Conservation (phyloP, 2,329 filamentous ascomycete species). For the Fusarium sp. region DNA sequence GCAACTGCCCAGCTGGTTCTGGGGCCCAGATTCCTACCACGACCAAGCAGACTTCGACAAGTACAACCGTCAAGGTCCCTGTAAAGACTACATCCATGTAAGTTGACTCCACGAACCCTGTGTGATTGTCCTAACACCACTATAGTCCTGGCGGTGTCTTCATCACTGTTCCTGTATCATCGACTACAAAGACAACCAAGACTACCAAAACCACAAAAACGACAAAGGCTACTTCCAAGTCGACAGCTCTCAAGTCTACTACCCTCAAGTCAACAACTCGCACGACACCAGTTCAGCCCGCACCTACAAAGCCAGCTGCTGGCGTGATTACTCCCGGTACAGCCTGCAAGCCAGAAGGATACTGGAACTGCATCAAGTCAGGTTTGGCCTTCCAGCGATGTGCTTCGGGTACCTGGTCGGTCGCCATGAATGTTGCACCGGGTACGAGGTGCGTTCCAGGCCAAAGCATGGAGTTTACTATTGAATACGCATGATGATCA, state of each 20-base stretch:
- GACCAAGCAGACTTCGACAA: conserved; percentile 14
- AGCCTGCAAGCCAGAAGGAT: conserved; percentile 48
- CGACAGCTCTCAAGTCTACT: conserved; percentile 3
- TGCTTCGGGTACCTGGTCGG: conserved; percentile 69
- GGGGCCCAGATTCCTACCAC: conserved; percentile 42
- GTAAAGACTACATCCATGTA: conserved; percentile 29
- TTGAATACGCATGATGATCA: conserved; percentile 32
- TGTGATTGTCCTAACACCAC: conserved; percentile 1
- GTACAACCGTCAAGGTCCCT: conserved; percentile 12
- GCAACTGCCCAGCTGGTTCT: conserved; percentile 35
- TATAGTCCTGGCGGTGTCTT: conserved; percentile 30
- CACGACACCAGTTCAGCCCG: conserved; percentile 10
- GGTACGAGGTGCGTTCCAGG: conserved; percentile 66
- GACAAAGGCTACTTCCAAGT: conserved; percentile 11
- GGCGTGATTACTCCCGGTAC: conserved; percentile 33
- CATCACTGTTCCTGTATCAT: conserved; percentile 15
- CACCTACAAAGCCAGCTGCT: conserved; percentile 21
- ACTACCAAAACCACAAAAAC: conserved; percentile 11
- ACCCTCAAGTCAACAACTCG: conserved; percentile 33
- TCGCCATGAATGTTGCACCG: conserved; percentile 62
- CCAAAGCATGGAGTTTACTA: conserved; percentile 42
- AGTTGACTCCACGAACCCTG: background rate
- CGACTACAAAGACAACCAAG: conserved; percentile 22
- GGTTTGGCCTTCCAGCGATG: conserved; percentile 69
- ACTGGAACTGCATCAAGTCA: conserved; percentile 39